Base-by-base conservation (phyloP, 768 basidiomycete species). In the Stropharia rugosoannulata region DNA sequence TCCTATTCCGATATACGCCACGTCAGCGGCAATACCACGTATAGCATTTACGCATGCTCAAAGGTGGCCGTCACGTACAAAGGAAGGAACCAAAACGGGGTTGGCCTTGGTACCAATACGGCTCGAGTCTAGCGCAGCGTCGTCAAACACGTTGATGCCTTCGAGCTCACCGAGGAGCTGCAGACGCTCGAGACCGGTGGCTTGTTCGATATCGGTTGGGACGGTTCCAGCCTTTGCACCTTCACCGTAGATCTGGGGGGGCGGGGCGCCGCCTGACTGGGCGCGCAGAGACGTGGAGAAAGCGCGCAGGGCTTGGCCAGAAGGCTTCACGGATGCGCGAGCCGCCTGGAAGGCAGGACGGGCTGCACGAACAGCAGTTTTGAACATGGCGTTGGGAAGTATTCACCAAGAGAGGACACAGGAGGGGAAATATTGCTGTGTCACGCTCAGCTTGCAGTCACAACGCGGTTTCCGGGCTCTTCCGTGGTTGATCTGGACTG, bases 111-210 rank as follows among this genome's bases (percentile, higher is more conserved):
- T 98, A 61, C 96, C 96, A 69, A 93, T 73, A 65, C 90, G 83
- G 73, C 86, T 88, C 53, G 94, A 75, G 67, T 93, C 88, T 60
- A 97, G 80, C 35, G 94, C 90, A 56, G 84, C 81, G 67, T 87
- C 80, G 70, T 98, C 94, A 75, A 99, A 99, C 49, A 94, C 83
- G 42, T 92, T 87, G 51, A 94, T 75, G 52, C 95, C 95, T 71
- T 93, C 85, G 66, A 94, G 76, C 59, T 93, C 87, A 66, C 90
- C 94, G 51, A 98, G 75, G 47, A 97, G 77, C 74, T 99, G 93
- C 68, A 97, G 85, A 73, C 96, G 93, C 73, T 98, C 95, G 53
- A 98, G 79, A 84, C 96, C 96, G 63, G 96, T 99, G 13, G 95
- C 85, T 75, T 99, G 96, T 60, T 90, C 83, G 60, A 87, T 79